Evolutionary conservation across 1,139 yeast species (phyloP).

Genomic region (Ogataea hybrid): DNA sequence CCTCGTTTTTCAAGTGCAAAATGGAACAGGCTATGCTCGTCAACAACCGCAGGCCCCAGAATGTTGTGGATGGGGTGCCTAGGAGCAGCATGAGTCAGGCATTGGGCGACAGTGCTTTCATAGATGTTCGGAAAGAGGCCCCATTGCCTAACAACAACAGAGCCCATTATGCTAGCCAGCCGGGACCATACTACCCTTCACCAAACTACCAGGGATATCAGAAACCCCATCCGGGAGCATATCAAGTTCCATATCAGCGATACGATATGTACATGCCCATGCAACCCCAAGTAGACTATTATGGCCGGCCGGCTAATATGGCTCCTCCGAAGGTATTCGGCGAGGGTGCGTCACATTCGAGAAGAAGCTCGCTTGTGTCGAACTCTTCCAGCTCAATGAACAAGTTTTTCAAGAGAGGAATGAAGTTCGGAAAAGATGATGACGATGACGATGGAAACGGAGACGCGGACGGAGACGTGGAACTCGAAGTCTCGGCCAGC

Average conservation of each 20-base stretch:
- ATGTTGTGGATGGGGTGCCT: conserved; percentile 23
- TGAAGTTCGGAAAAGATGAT: conserved; percentile 18
- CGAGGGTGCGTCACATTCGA: conserved; percentile 28
- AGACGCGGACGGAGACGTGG: conserved; percentile 47
- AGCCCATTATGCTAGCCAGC: neutral
- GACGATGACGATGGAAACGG: conserved; percentile 30
- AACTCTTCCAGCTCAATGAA: conserved; percentile 34
- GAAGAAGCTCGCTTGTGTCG: conserved; percentile 44
- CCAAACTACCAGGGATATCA: conserved; percentile 4
- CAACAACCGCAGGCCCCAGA: conserved; percentile 15
- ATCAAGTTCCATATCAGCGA: conserved; percentile 8
- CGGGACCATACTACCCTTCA: conserved; percentile 2
- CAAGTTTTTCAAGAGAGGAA: conserved; percentile 44
- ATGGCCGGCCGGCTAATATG: conserved; percentile 1
- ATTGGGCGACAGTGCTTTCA: conserved; percentile 38
- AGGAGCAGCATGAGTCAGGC: conserved; percentile 34
- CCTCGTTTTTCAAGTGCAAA: conserved; percentile 7
- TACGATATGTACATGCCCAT: conserved; percentile 16
- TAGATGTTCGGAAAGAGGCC: conserved; percentile 40
- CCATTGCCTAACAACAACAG: conserved; percentile 23
- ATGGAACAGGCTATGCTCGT: conserved; percentile 36
- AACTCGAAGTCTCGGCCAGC: conserved; percentile 37
- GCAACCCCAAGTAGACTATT: conserved; percentile 14
- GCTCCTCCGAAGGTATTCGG: conserved; percentile 4
- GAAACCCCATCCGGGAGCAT: conserved; percentile 7